A percentile compares a stretch with the other conserved stretches of the same genome.
Evolutionary conservation across 2,329 filamentous ascomycete genomes (phyloP).

Genomic region (Penicillium hesseltinei): DNA sequence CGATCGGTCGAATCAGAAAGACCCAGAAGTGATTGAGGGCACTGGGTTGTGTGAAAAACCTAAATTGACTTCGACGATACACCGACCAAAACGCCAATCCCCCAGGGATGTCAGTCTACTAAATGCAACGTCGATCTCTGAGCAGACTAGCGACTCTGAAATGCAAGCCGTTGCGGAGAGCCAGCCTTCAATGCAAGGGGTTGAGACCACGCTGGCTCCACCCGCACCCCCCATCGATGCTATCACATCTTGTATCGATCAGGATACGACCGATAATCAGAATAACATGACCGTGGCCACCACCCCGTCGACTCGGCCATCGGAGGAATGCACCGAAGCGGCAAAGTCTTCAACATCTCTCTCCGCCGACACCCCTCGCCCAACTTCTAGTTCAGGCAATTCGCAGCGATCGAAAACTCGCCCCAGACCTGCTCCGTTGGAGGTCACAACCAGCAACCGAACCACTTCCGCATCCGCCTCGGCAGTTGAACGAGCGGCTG

Average conservation of each 20-base stretch:
- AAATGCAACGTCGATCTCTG: slow-evolving; percentile 24
- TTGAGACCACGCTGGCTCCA: slow-evolving; percentile 16
- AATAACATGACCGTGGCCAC: slow-evolving; percentile 17
- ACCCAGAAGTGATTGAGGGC: slow-evolving; percentile 33
- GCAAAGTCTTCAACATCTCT: neutral
- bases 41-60: slow-evolving; percentile 33
- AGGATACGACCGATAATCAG: slow-evolving; percentile 14
- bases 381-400: slow-evolving; percentile 31
- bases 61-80: slow-evolving; percentile 24
- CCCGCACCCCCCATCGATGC: slow-evolving; percentile 20
- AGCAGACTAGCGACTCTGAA: slow-evolving; percentile 22
- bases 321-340: neutral
- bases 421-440: slow-evolving; percentile 27
- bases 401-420: slow-evolving; percentile 30
- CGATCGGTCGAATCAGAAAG: slow-evolving; percentile 19
- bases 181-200: slow-evolving; percentile 29
- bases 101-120: slow-evolving; percentile 25
- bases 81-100: slow-evolving; percentile 32
- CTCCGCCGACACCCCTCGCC: slow-evolving; percentile 18
- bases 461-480: slow-evolving; percentile 21
- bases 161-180: slow-evolving; percentile 20
- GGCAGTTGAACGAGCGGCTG: slow-evolving; percentile 38
- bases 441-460: slow-evolving; percentile 23
- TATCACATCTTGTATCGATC: slow-evolving; percentile 19
- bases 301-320: slow-evolving; percentile 1